Percentiles rank a stretch among this genome's conserved stretches.
Conservation (phyloP, 1,284 basidiomycete species). For the Agroathelia rolfsii region DNA sequence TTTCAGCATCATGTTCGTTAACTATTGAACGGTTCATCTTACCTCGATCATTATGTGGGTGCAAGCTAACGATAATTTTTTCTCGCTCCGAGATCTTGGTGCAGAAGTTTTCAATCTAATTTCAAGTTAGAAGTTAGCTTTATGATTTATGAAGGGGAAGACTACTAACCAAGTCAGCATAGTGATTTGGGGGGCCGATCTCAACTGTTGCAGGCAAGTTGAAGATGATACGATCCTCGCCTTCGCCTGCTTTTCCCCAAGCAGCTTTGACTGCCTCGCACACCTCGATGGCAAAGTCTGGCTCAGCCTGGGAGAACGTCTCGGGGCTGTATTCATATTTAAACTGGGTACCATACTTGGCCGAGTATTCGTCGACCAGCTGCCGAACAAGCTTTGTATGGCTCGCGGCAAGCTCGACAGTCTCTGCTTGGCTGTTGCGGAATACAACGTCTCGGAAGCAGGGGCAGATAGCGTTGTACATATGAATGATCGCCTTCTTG, state of each 20-base stretch:
- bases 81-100: constrained; percentile 80
- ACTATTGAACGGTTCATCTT: constrained; percentile 15
- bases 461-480: constrained; percentile 98
- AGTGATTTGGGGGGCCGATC: constrained; percentile 95
- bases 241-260: constrained; percentile 77
- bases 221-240: constrained; percentile 85
- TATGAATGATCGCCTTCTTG: constrained; percentile 93
- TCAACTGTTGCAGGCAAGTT: constrained; percentile 98
- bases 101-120: constrained; percentile 91
- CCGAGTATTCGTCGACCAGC: constrained; percentile 77
- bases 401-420: constrained; percentile 77
- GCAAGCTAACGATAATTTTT: constrained; percentile 85
- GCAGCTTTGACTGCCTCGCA: constrained; percentile 90
- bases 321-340: constrained; percentile 98
- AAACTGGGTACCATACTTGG: constrained; percentile 84
- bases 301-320: constrained; percentile 97
- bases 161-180: constrained; percentile 78
- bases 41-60: constrained; percentile 98
- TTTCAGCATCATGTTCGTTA: no score
- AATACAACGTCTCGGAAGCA: constrained; percentile 95
- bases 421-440: constrained; percentile 85
- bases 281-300: constrained; percentile 87
- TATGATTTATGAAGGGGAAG: constrained; percentile 2
- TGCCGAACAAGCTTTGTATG: constrained; percentile 86
- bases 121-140: constrained; percentile 10